Evolutionary conservation across 2,329 filamentous ascomycete genomes (phyloP).

Genomic region (Sclerotinia glacialis): DNA sequence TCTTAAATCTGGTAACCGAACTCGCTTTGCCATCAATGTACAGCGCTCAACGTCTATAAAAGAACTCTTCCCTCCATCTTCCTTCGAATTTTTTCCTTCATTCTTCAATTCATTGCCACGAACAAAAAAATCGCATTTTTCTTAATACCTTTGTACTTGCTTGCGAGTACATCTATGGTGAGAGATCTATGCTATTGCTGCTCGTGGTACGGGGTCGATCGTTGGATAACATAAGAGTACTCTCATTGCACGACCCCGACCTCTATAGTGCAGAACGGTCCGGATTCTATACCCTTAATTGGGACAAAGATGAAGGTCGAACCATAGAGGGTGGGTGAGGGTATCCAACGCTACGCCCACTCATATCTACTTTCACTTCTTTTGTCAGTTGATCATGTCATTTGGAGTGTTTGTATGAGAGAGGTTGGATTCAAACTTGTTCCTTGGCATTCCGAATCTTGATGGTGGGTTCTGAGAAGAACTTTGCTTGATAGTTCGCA

Average conservation of each 20-base stretch:
- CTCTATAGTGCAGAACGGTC: background rate
- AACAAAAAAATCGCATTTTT: background rate
- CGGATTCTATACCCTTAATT: background rate
- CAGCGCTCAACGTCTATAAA: background rate
- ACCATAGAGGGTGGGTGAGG: background rate
- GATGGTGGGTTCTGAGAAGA: background rate
- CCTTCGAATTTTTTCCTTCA: background rate
- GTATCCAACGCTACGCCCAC: background rate
- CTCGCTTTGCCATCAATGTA: background rate
- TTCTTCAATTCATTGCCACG: constrained; percentile 1
- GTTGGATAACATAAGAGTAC: background rate
- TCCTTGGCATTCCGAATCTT: background rate
- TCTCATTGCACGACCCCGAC: background rate
- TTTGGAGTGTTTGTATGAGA: background rate
- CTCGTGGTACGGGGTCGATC: background rate
- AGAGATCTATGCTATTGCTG: background rate
- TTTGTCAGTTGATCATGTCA: background rate
- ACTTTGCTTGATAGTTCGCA: background rate
- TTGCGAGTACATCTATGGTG: background rate
- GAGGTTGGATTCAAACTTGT: background rate
- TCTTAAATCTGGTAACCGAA: background rate
- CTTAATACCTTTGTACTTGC: background rate
- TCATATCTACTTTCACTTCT: background rate
- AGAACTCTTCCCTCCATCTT: background rate
- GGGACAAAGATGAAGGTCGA: background rate